phyloP scores from a whole-genome alignment of 2,329 filamentous ascomycete genomes.

The Tolypocladium ophioglossoides region DNA sequence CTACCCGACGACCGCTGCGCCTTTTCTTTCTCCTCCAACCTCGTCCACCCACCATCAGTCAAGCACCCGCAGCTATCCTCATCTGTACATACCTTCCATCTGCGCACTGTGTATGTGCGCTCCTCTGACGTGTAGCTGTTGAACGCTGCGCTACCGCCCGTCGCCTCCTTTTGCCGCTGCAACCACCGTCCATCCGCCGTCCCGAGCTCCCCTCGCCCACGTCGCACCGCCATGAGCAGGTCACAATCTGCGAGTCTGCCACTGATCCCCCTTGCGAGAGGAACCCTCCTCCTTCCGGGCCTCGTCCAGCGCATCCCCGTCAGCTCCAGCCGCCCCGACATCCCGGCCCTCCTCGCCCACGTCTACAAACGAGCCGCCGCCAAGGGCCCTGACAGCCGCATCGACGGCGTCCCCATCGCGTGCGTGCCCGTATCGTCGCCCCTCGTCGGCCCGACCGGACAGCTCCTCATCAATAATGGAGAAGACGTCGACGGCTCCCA shows the following conservation, averaged over 20 bases:
- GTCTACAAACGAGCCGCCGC: slow-evolving; percentile 69
- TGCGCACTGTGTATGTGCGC: neutral
- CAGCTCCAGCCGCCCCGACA: slow-evolving; percentile 68
- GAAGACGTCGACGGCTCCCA: slow-evolving; percentile 35
- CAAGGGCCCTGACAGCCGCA: slow-evolving; percentile 51
- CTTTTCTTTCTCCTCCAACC: neutral
- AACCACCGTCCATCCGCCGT: neutral
- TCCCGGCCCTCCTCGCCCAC: slow-evolving; percentile 76
- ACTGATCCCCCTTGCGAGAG: slow-evolving; percentile 71
- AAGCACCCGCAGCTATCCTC: neutral
- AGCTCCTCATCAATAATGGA: slow-evolving; percentile 60
- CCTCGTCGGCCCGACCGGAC: slow-evolving; percentile 61
- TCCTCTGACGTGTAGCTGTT: neutral
- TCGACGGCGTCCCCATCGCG: slow-evolving; percentile 65
- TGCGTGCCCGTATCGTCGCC: slow-evolving; percentile 80
- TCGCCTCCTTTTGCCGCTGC: neutral
- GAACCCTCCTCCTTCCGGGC: slow-evolving; percentile 75
- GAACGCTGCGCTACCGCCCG: neutral
- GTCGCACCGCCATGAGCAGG: slow-evolving; percentile 23
- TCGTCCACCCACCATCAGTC: neutral
- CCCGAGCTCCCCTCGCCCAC: neutral
- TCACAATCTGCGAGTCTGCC: slow-evolving; percentile 46
- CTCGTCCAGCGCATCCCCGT: slow-evolving; percentile 78
- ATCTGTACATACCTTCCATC: neutral
- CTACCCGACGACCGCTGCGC: neutral